Evolutionary conservation across 768 basidiomycete species (phyloP), one percentile per base, ranked within the genome.

Genomic region (Suillus cothurnatus): DNA sequence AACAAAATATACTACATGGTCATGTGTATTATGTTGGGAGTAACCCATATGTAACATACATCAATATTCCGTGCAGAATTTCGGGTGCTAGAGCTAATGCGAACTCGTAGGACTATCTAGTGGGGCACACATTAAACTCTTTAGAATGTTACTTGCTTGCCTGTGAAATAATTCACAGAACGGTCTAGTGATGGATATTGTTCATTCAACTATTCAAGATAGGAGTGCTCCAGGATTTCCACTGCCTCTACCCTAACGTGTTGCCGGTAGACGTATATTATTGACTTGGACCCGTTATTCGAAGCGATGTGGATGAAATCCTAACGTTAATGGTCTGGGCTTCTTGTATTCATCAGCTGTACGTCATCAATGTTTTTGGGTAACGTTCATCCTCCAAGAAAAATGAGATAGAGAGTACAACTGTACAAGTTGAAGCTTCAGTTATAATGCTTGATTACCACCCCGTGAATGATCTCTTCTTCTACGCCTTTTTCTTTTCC

Each of bases 371-470:
- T 53, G 21, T 21, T 31, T 28, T 11, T 0, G 9, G 8, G 26
- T 0, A 8, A 28, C 26, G 0, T 52, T 19, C 9, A 15, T 53
- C 19, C 5, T 9, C 2, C 52, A 31, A 31, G 11, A 26, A 50
- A 3, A 8, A 21, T 12, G 31, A 32, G 31, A 31, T 11, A 55
- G 19, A 21, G 21, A 21, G 4, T 55, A 32, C 28, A 32, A 21
- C 19, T 11, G 12, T 32, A 12, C 52, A 50, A 28, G 8, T 15
- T 50, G 26, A 19, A 53, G 52, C 28, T 11, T 69, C 65, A 89
- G 67, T 81, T 87, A 66, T 85, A 88, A 65, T 87, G 85, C 68
- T 82, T 85, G 8, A 88, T 84, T 4, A 85, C 62, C 1, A 88
- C 79, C 0, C 86, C 86, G 21, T 80, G 81, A 57, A 88, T 78